A percentile compares a stretch with the other conserved stretches of the same genome.
Evolutionary conservation across 352 stramenopile species (phyloP).

Genomic region (Phytopythium sindhum): DNA sequence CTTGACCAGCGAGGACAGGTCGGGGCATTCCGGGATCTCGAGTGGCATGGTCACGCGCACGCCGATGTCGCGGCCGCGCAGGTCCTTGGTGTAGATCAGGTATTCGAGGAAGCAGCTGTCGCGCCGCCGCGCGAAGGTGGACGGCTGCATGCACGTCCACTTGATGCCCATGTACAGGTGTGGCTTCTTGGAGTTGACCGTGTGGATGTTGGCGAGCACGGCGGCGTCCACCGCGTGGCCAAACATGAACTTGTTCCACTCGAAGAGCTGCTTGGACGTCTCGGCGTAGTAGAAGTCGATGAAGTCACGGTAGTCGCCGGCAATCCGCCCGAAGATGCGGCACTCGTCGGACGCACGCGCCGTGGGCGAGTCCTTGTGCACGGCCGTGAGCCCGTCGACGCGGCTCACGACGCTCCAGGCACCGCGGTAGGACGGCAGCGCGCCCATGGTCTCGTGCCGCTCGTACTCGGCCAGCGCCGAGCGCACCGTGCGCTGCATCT

Average conservation of each 20-base stretch:
- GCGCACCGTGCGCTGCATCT: constrained; percentile 27
- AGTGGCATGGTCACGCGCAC: constrained; percentile 65
- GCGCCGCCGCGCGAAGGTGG: constrained; percentile 48
- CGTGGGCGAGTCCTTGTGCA: constrained; percentile 24
- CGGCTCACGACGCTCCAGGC: constrained; percentile 25
- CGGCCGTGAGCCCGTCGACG: constrained; percentile 28
- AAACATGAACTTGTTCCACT: constrained; percentile 71
- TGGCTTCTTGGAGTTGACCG: constrained; percentile 19
- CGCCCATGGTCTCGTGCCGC: constrained; percentile 27
- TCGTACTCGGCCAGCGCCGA: constrained; percentile 32
- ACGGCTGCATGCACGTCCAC: constrained; percentile 61
- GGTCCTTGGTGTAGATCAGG: constrained; percentile 62
- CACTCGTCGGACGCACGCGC: constrained; percentile 25
- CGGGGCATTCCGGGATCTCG: constrained; percentile 57
- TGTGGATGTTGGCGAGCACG: constrained; percentile 77
- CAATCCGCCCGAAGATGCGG: constrained; percentile 55
- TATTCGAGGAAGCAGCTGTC: constrained; percentile 79
- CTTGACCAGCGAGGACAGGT: constrained; percentile 37
- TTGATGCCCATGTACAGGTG: constrained; percentile 81
- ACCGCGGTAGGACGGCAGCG: constrained; percentile 22
- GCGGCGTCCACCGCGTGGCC: constrained; percentile 57
- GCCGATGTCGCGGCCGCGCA: constrained; percentile 47
- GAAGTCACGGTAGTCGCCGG: constrained; percentile 51
- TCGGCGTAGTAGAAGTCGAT: constrained; percentile 74
- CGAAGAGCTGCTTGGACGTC: constrained; percentile 50